These are phyloP conservation scores for Claviceps pazoutovae DNA, from an alignment of 2,329 filamentous ascomycete genomes.

Conservation along the genomic window DNA sequence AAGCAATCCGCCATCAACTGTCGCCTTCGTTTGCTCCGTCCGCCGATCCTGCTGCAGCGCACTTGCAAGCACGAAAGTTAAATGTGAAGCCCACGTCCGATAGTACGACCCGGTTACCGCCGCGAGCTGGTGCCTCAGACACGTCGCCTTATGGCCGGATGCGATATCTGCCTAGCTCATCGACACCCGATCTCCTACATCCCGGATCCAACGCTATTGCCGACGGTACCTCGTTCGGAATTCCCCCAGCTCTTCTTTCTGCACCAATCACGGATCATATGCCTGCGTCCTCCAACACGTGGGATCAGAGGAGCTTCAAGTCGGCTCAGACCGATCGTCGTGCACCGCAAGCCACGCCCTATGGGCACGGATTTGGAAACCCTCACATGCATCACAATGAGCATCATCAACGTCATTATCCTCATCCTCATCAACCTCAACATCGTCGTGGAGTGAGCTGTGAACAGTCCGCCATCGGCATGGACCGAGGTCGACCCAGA, in stretches of 20 bases:
- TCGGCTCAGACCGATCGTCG: neutral
- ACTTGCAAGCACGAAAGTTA: constrained; percentile 23
- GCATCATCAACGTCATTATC: constrained; percentile 6
- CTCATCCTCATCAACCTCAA: too few relatives aligned
- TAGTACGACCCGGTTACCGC: constrained; percentile 27
- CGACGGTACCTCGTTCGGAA: constrained; percentile 21
- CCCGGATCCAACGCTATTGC: constrained; percentile 26
- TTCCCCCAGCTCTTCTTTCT: constrained; percentile 35
- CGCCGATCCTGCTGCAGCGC: constrained; percentile 5
- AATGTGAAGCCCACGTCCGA: constrained; percentile 32
- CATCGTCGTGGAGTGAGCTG: constrained; percentile 30
- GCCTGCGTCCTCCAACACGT: constrained; percentile 29
- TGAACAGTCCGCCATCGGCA: constrained; percentile 39
- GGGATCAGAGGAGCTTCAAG: constrained; percentile 19
- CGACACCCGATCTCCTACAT: constrained; percentile 25
- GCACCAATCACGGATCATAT: constrained; percentile 28
- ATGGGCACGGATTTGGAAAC: constrained; percentile 2
- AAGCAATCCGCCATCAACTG: constrained; percentile 26
- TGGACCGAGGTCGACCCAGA: constrained; percentile 47
- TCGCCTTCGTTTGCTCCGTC: constrained; percentile 43
- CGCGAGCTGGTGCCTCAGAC: constrained; percentile 28
- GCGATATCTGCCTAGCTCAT: constrained; percentile 24
- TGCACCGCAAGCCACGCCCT: constrained; percentile 6
- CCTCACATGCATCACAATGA: constrained; percentile 24
- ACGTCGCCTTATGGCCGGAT: constrained; percentile 32